A percentile compares a stretch with the other conserved stretches of the same genome.
Conservation (phyloP, 345 rosid species). For the Eucalyptus polyanthemos region DNA sequence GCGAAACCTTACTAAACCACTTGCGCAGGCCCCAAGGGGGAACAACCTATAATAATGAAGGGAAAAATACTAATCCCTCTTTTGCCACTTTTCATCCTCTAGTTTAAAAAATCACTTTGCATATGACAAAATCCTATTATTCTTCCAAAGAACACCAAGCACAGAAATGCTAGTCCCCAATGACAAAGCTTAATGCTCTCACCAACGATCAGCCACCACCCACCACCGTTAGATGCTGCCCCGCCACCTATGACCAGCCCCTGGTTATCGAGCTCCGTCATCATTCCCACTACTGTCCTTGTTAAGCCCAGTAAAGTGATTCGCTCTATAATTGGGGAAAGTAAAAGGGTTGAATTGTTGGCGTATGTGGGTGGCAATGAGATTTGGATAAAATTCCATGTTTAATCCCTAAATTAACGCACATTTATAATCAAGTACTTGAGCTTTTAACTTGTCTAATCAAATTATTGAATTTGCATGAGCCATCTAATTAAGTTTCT, state of each 20-base stretch:
- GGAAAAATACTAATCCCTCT: neutral
- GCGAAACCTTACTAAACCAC: neutral
- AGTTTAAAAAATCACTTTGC: no score
- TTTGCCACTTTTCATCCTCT: neutral
- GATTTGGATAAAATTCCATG: no score
- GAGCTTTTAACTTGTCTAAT: no score
- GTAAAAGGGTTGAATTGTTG: no score
- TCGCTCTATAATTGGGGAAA: no score
- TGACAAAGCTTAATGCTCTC: neutral
- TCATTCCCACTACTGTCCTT: neutral
- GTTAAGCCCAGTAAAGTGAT: no score
- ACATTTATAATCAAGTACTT: no score
- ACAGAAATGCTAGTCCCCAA: neutral
- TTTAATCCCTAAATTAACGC: no score
- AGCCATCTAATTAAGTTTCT: no score
- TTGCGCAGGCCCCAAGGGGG: neutral
- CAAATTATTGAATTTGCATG: no score
- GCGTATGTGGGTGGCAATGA: no score
- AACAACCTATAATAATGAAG: neutral
- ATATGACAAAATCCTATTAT: neutral
- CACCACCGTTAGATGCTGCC: neutral
- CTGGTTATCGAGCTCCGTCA: neutral
- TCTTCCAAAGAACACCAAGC: rapidly evolving
- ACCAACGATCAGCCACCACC: neutral
- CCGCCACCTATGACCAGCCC: neutral